Evolutionary conservation across 1,139 yeast genomes (phyloP), one percentile per base, ranked within the genome.

Genomic region (Eremothecium coryli): DNA sequence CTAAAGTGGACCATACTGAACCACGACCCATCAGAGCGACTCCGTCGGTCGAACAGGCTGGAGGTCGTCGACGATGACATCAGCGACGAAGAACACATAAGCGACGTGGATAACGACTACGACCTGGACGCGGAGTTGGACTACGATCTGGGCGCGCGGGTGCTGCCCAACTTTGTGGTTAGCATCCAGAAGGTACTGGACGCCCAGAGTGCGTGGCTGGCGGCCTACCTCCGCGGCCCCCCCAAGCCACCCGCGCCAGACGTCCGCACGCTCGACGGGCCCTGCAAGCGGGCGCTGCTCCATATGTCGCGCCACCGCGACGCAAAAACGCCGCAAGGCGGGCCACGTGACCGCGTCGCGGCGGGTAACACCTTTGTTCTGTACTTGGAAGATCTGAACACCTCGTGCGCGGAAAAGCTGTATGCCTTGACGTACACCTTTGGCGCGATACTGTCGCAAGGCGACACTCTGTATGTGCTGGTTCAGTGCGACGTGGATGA

Each of bases 361-460:
- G 50, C 30, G 50, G 85, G 38, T 72, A 74, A 39, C n/a, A 72
- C 82, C 57, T 84, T 77, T 57, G 64, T 84, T 37, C 70, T 82
- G 22, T 82, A 90, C 51, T 73, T 82, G 63, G 95, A 84, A 54
- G 71, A 82, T 48, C 79, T 90, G 2, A 85, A 88, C 1, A 96
- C 85, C 50, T 80, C 95, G 3, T 69, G 71, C 23, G 34, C 28
- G 24, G 38, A 35, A 23, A 35, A 35, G 18, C 32, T 40, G 14
- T 84, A 82, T 57, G 93, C 96, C 0, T 66, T 88, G 29, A 93
- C 85, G 50, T 88, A 95, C 85, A 74, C 88, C 31, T 69, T 88
- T 45, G 96, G 96, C 2, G 76, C 95, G 0, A 82, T 86, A 1
- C 66, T 86, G 35, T 81, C 80, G 18, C 93, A 84, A 50, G 93